Conservation (phyloP, 768 basidiomycete genomes). For the Mycena vitilis region DNA sequence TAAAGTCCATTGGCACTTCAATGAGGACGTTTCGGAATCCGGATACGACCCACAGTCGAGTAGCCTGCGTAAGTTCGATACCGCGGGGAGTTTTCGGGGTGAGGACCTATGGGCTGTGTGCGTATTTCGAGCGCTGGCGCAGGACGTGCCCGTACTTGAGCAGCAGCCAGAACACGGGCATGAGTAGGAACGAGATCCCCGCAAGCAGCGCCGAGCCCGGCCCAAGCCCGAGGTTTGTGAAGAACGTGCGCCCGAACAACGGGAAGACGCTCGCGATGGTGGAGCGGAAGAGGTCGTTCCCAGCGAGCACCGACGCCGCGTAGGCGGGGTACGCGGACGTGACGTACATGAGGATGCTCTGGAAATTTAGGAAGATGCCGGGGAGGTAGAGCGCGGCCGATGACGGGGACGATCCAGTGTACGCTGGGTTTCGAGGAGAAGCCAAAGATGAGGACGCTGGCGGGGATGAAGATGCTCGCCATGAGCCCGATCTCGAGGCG, state of each 20-base stretch:
- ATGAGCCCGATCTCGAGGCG: conserved; percentile 48
- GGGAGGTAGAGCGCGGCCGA: conserved; percentile 48
- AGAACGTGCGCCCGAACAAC: conserved; percentile 40
- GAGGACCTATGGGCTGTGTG: conserved; percentile 35
- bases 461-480: conserved; percentile 46
- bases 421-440: conserved; percentile 43
- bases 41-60: too few species aligned
- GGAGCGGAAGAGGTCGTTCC: conserved; percentile 48
- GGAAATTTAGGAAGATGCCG: conserved; percentile 47
- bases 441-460: conserved; percentile 49
- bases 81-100: too few species aligned
- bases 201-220: conserved; percentile 42
- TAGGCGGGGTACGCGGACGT: conserved; percentile 46
- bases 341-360: conserved; percentile 44
- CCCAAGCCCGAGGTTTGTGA: conserved; percentile 41
- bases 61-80: too few species aligned
- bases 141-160: conserved; percentile 35
- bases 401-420: conserved; percentile 50
- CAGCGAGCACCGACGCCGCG: conserved; percentile 48
- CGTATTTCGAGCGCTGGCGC: conserved; percentile 35
- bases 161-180: conserved; percentile 39
- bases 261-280: conserved; percentile 41
- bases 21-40: too few species aligned
- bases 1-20: too few species aligned
- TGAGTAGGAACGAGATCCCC: conserved; percentile 40